A percentile compares a stretch with the other conserved stretches of the same genome.
phyloP scores from a whole-genome alignment of 192 early-diverging fungal species.

The Coemansia sp. region DNA sequence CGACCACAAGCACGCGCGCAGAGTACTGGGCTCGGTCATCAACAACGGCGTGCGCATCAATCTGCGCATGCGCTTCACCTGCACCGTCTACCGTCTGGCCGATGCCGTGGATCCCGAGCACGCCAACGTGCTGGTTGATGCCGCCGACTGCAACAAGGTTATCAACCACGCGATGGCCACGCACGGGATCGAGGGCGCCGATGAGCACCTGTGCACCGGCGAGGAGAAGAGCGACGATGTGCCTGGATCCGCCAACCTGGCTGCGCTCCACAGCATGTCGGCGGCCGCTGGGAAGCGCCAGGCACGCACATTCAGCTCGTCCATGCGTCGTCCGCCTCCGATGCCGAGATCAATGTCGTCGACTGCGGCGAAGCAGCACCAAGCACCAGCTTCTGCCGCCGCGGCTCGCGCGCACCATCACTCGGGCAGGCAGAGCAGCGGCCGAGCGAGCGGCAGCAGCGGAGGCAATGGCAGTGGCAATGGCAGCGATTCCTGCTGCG shows the following conservation, averaged over 20 bases:
- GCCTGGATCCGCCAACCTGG: constrained; percentile 46
- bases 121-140: constrained; percentile 48
- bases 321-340: neutral
- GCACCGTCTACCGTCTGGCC: constrained; percentile 78
- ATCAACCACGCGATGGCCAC: constrained; percentile 49
- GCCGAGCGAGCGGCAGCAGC: neutral
- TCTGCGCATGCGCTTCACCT: constrained; percentile 86
- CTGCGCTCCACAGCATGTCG: constrained; percentile 18
- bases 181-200: constrained; percentile 40
- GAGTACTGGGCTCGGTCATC: constrained; percentile 64
- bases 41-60: constrained; percentile 78
- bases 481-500: neutral
- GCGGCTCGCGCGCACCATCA: neutral
- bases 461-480: neutral
- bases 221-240: constrained; percentile 48
- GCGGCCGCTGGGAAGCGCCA: constrained; percentile 7
- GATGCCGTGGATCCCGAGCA: constrained; percentile 37
- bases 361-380: neutral
- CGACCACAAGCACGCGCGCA: constrained; percentile 62
- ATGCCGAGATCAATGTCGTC: neutral
- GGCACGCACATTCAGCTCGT: constrained; percentile 16
- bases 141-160: constrained; percentile 46
- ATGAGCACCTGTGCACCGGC: constrained; percentile 24
- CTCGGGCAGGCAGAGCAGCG: constrained; percentile 6
- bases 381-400: neutral